Conservation (phyloP, 2,329 filamentous ascomycete species). For the Aspergillus ochraceus region DNA sequence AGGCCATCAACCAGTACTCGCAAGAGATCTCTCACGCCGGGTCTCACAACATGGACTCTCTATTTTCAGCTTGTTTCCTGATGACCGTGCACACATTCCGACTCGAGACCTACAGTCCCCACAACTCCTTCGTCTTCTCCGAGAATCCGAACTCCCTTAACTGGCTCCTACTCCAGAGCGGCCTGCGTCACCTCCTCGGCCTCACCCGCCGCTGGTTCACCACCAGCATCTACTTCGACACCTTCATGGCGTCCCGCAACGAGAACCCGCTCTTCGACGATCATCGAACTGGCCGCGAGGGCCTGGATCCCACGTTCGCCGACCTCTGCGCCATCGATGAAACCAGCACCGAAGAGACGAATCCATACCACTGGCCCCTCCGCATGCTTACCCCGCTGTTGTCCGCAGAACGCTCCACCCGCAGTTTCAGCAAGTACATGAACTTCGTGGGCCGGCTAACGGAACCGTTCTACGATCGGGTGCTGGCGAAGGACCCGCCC, state of each 20-base stretch:
- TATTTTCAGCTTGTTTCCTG: conserved; percentile 40
- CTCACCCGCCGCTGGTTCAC: conserved; percentile 24
- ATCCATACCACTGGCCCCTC: conserved; percentile 39
- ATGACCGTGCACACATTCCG: conserved; percentile 37
- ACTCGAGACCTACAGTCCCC: conserved; percentile 31
- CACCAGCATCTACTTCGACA: conserved; percentile 36
- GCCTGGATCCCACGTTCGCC: conserved; percentile 32
- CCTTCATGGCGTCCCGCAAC: conserved; percentile 31
- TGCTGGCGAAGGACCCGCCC: conserved; percentile 31
- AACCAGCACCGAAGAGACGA: conserved; percentile 28
- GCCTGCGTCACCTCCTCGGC: conserved; percentile 32
- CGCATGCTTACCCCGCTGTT: conserved; percentile 37
- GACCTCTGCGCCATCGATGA: conserved; percentile 36
- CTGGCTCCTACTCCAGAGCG: conserved; percentile 39
- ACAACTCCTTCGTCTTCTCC: conserved; percentile 38
- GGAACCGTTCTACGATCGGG: conserved; percentile 25
- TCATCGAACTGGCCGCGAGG: conserved; percentile 27
- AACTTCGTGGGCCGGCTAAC: conserved; percentile 37
- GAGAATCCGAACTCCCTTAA: conserved; percentile 31
- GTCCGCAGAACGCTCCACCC: conserved; percentile 21
- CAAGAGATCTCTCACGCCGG: conserved; percentile 30
- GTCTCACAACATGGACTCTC: conserved; percentile 37
- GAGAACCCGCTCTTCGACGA: conserved; percentile 27
- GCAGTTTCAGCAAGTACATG: conserved; percentile 27
- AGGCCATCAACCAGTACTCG: conserved; percentile 36